Evolutionary conservation across 768 basidiomycete genomes (phyloP).

Genomic region (Termitomyces titanicus): DNA sequence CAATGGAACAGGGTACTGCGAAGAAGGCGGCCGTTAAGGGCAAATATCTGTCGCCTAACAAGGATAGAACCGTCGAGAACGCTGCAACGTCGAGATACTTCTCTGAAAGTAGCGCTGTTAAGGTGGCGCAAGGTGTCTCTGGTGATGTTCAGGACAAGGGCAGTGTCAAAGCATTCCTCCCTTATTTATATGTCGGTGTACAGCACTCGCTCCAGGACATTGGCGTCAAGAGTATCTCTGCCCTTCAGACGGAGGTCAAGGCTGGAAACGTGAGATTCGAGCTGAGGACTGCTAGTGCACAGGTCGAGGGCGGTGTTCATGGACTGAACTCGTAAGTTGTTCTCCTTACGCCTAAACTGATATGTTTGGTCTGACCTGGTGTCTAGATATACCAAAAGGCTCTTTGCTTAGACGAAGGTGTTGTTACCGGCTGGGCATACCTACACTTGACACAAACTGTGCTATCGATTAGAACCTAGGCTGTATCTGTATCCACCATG

Average conservation of each 20-base stretch:
- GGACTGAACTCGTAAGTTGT: constrained; percentile 85
- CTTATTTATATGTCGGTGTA: constrained; percentile 75
- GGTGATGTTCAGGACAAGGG: constrained; percentile 99
- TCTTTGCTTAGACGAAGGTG: constrained; percentile 22
- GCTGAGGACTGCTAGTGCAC: constrained; percentile 90
- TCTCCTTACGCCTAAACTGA: constrained; percentile 7
- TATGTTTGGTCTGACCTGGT: constrained; percentile 3
- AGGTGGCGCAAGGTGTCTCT: constrained; percentile 95
- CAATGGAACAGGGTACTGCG: constrained; percentile 79
- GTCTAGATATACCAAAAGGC: constrained; percentile 35
- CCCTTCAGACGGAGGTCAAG: constrained; percentile 63
- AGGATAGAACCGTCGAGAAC: constrained; percentile 64
- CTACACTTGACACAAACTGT: not conserved
- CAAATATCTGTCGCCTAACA: constrained; percentile 49
- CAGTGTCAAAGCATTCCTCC: constrained; percentile 87
- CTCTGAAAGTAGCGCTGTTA: constrained; percentile 87
- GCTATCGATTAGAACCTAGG: not conserved
- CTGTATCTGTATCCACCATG: not conserved
- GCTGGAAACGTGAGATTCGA: constrained; percentile 81
- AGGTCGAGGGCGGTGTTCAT: constrained; percentile 94
- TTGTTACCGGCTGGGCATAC: not conserved
- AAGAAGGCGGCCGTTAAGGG: constrained; percentile 25
- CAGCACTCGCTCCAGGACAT: constrained; percentile 97
- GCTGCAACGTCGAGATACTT: constrained; percentile 97
- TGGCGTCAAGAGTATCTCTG: constrained; percentile 66